Percentiles rank a stretch among this genome's conserved stretches.
These are phyloP conservation scores for Escovopsis sp. DNA, from an alignment of 2,329 filamentous ascomycete species.

Conservation along the genomic window DNA sequence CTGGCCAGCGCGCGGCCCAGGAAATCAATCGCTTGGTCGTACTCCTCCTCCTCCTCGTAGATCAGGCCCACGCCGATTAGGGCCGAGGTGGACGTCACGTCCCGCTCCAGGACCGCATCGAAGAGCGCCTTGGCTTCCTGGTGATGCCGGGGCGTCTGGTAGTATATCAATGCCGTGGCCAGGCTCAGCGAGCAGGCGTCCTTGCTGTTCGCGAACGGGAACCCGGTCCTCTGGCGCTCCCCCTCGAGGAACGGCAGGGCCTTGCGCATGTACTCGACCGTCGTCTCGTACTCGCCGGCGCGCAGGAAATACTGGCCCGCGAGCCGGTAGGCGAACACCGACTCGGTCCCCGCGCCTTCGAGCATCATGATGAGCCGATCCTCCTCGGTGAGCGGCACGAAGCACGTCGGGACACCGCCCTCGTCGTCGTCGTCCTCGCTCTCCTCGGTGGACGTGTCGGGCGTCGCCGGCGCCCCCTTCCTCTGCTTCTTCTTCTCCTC, in stretches of 20 bases:
- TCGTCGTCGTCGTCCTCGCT: conserved; percentile 39
- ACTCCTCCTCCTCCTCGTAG: conserved; percentile 86
- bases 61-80: conserved; percentile 85
- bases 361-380: conserved; percentile 72
- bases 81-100: conserved; percentile 62
- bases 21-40: conserved; percentile 65
- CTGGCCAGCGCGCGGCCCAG: conserved; percentile 59
- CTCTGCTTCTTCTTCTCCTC: conserved; percentile 9
- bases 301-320: conserved; percentile 72
- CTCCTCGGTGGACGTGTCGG: not conserved
- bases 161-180: conserved; percentile 77
- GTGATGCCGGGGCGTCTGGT: conserved; percentile 82
- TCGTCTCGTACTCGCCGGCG: conserved; percentile 72
- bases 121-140: conserved; percentile 79
- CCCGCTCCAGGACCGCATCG: conserved; percentile 61
- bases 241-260: conserved; percentile 46
- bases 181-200: conserved; percentile 66
- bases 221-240: conserved; percentile 51
- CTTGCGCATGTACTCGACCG: conserved; percentile 65
- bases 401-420: conserved; percentile 36
- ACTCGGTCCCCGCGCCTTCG: conserved; percentile 55
- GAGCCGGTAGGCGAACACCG: conserved; percentile 69
- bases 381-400: conserved; percentile 52
- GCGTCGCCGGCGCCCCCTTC: conserved; percentile 34
- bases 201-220: conserved; percentile 51